Evolutionary conservation across 768 basidiomycete species (phyloP), one percentile per base, ranked within the genome.

Genomic region (Tricholoma furcatifolium): DNA sequence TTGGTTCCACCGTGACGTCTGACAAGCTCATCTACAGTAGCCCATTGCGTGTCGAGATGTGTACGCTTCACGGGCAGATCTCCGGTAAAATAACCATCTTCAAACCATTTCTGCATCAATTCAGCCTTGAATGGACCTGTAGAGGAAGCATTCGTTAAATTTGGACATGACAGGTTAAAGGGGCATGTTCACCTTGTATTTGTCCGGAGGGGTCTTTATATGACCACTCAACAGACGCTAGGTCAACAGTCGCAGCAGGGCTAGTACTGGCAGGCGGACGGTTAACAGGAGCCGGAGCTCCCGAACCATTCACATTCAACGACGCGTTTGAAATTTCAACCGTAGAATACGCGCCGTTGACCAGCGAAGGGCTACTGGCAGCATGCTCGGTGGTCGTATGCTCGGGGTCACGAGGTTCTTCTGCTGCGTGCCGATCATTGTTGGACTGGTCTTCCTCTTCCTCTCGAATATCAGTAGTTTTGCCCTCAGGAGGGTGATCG

Each of bases 51-150:
- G 64, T 92, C 90, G 47, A 88, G 57, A 56, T 81, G 76, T n/a
- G 80, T 82, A 42, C 93, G 84, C 65, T 88, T 91, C 83, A 95
- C 87, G 31, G 90, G 83, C 21, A 98, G 78, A 56, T 91, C 86
- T 23, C 84, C 74, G 8, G 82, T 74, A 63, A 98, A 98, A 70
- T 95, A 98, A 14, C 91, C 89, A 61, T 88, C 89, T 46, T 91
- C 84, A 65, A 85, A 87, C 94, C 94, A 97, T 63, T 91, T 91
- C 72, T 96, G 93, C 94, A 98, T 96, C 50, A 88, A 60, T 55
- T 87, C 83, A 23, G 91, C 92, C 41, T 79, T 80, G 77, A 96
- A 98, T 5, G 94, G 93, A 53, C 94, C 93, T 96, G 57, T 17
- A 60, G 42, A 38, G 34, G 38, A 20, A 27, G 21, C 17, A 54